Conservation (phyloP, 345 rosid genomes). For the Aquilaria yunnanensis region DNA sequence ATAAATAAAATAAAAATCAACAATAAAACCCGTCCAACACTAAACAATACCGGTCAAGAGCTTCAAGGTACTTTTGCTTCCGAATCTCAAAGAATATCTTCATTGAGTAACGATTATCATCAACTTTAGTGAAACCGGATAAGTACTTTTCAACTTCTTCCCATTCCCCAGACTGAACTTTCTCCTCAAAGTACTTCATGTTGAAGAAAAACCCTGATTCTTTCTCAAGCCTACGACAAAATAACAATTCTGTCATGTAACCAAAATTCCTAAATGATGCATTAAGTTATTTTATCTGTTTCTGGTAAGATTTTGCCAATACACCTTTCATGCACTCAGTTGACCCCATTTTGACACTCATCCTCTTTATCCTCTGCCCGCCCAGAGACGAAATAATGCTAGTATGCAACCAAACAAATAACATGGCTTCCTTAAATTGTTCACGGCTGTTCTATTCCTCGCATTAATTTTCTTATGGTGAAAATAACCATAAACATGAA, state of each 20-base stretch:
- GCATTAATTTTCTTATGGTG: too few relatives aligned
- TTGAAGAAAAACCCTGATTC: conserved; percentile 68
- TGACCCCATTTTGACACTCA: too few relatives aligned
- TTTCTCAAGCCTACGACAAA: conserved; percentile 51
- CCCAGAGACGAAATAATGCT: too few relatives aligned
- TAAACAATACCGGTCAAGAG: conserved; percentile 58
- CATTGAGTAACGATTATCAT: conserved; percentile 71
- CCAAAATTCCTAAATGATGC: too few relatives aligned
- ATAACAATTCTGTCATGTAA: neutral
- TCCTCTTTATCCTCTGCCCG: too few relatives aligned
- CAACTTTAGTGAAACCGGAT: conserved; percentile 63
- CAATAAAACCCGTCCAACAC: neutral
- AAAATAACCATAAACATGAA: too few relatives aligned
- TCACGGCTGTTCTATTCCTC: too few relatives aligned
- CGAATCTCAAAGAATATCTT: conserved; percentile 86
- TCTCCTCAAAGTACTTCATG: conserved; percentile 68
- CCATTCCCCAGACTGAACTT: conserved; percentile 74
- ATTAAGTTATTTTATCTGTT: too few relatives aligned
- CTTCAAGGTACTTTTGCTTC: conserved; percentile 90
- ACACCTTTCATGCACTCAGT: too few relatives aligned
- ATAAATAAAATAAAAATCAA: conserved; percentile 1
- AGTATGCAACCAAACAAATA: too few relatives aligned
- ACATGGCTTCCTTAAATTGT: too few relatives aligned
- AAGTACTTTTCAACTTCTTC: conserved; percentile 67
- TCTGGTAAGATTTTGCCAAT: too few relatives aligned